Evolutionary conservation across 176 grass and related monocot species (phyloP).

Genomic region (Eleusine indica): DNA sequence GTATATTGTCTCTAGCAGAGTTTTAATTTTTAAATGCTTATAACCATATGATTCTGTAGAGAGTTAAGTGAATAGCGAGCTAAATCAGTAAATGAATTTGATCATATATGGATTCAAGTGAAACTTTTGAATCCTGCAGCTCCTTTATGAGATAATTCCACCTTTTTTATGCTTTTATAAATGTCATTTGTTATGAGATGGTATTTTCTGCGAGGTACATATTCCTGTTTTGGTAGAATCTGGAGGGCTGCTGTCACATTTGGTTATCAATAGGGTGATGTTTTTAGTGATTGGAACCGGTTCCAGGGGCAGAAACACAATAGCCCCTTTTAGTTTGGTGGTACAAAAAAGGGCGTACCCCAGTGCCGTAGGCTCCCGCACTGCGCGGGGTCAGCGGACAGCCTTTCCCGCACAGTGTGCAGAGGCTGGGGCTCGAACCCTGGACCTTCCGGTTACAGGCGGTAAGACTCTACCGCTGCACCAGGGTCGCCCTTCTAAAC

Average conservation of each 20-base stretch:
- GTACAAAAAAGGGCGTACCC: not conserved
- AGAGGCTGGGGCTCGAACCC: no score
- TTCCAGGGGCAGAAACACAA: no score
- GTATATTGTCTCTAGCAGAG: not conserved
- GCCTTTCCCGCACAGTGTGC: no score
- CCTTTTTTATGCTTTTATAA: not conserved
- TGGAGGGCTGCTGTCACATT: not conserved
- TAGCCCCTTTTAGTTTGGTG: no score
- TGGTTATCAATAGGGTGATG: not conserved
- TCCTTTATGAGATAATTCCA: not conserved
- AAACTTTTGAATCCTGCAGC: not conserved
- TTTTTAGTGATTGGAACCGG: not conserved
- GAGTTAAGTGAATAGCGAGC: not conserved
- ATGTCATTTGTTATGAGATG: not conserved
- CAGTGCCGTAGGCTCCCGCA: no score
- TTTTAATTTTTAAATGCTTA: not conserved
- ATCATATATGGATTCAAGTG: not conserved
- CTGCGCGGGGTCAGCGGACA: no score
- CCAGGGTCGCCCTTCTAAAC: no score
- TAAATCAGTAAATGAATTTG: not conserved
- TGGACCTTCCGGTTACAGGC: no score
- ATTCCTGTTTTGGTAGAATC: not conserved
- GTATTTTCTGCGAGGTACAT: not conserved
- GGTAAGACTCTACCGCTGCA: no score
- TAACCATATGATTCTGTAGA: not conserved